Conservation (phyloP, 306 rosid genomes). For the Astragalus glycyphyllos region DNA sequence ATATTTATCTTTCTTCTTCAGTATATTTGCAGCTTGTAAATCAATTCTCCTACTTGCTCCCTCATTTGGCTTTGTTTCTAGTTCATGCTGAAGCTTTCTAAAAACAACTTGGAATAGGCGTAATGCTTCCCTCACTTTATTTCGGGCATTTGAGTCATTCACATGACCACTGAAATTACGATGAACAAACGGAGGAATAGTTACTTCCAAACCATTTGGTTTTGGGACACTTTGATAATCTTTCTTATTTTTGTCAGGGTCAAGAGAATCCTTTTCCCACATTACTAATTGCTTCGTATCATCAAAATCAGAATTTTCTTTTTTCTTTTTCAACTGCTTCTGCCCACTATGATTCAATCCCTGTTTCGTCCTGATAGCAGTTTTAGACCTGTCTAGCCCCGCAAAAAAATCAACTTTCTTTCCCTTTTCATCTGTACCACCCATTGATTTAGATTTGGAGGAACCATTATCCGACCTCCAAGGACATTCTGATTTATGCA, state of each 20-base stretch:
- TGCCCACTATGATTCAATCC: slow-evolving; percentile 32
- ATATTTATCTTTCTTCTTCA: slow-evolving; percentile 63
- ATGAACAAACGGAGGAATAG: slow-evolving; percentile 57
- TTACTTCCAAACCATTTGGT: slow-evolving; percentile 45
- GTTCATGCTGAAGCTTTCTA: slow-evolving; percentile 82
- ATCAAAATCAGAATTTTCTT: slow-evolving; percentile 38
- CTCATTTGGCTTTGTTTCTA: slow-evolving; percentile 61
- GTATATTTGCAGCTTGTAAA: slow-evolving; percentile 57
- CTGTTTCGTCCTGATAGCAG: slow-evolving; percentile 52
- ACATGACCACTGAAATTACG: slow-evolving; percentile 44
- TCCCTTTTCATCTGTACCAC: slow-evolving; percentile 49
- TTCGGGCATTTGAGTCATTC: slow-evolving; percentile 53
- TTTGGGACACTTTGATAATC: slow-evolving; percentile 34
- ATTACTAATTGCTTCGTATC: slow-evolving; percentile 52
- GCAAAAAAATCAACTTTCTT: slow-evolving; percentile 45
- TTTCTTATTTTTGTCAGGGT: slow-evolving; percentile 35
- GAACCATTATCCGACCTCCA: slow-evolving; percentile 54
- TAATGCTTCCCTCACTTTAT: slow-evolving; percentile 74
- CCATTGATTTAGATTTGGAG: slow-evolving; percentile 41
- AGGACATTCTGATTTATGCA: slow-evolving; percentile 66
- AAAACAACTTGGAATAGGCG: slow-evolving; percentile 74
- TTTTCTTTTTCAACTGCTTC: slow-evolving; percentile 51
- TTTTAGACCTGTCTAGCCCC: slow-evolving; percentile 42
- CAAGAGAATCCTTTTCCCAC: slow-evolving; percentile 42
- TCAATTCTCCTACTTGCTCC: slow-evolving; percentile 67